Conservation (phyloP, 345 rosid species). For the Euphorbia lathyris region DNA sequence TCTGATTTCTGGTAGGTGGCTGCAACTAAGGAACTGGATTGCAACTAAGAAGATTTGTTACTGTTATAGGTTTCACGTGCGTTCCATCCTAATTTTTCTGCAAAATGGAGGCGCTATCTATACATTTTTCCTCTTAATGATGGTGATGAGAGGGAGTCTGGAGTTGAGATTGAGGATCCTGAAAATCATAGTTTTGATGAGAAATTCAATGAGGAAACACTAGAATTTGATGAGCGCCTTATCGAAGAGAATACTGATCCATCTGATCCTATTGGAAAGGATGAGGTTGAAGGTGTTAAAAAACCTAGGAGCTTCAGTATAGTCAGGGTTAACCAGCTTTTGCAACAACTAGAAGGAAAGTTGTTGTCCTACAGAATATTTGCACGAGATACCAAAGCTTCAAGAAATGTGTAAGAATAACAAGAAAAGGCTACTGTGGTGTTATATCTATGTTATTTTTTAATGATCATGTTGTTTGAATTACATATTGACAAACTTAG, state of each 20-base stretch:
- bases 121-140: constrained; percentile 75
- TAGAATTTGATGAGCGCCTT: constrained; percentile 30
- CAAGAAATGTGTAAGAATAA: constrained; percentile 74
- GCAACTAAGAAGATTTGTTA: constrained; percentile 13
- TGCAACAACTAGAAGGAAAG: constrained; percentile 81
- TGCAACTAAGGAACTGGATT: not conserved
- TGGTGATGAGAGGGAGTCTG: constrained; percentile 39
- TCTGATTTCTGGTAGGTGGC: not conserved
- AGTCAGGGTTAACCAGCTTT: constrained; percentile 64
- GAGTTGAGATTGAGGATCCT: constrained; percentile 27
- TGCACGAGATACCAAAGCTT: constrained; percentile 95
- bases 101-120: constrained; percentile 92
- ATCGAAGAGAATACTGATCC: constrained; percentile 30
- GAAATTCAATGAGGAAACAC: constrained; percentile 22
- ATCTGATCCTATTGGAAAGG: constrained; percentile 23
- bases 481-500: not conserved
- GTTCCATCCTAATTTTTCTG: constrained; percentile 95
- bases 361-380: constrained; percentile 70
- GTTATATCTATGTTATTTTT: not conserved
- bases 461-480: not conserved
- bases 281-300: constrained; percentile 36
- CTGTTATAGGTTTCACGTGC: constrained; percentile 63
- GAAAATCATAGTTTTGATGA: constrained; percentile 25
- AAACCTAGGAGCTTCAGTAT: constrained; percentile 58
- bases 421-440: not conserved